Percentiles rank a stretch among this genome's conserved stretches.
phyloP scores from a whole-genome alignment of 331 rosid species.

The Arachis monticola region DNA sequence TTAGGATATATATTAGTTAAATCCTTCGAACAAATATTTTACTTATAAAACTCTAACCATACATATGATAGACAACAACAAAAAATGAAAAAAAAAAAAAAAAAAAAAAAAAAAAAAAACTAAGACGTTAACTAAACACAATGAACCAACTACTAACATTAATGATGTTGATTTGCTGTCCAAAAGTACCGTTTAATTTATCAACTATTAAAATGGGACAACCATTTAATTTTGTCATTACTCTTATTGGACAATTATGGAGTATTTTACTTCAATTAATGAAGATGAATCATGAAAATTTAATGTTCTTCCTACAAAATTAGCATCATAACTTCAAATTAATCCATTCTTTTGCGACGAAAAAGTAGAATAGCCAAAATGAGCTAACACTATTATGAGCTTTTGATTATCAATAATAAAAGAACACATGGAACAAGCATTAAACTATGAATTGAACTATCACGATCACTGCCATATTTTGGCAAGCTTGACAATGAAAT shows the following conservation, averaged over 20 bases:
- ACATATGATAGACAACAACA: too few species aligned
- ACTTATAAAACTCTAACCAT: too few species aligned
- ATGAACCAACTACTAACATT: too few species aligned
- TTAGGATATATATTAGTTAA: too few species aligned
- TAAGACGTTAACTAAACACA: too few species aligned
- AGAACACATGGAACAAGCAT: not conserved
- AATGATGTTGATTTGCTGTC: not conserved
- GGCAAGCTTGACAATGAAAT: conserved; percentile 9
- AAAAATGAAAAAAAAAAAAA: too few species aligned
- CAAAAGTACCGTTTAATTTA: not conserved
- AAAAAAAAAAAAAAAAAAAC: too few species aligned
- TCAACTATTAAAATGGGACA: too few species aligned
- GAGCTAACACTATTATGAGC: not conserved
- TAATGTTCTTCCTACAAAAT: not conserved
- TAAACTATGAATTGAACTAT: not conserved
- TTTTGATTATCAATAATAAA: not conserved
- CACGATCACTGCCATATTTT: conserved; percentile 1
- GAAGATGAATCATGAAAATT: not conserved
- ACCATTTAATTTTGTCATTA: not conserved
- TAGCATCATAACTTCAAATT: too few species aligned
- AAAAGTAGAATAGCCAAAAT: not conserved
- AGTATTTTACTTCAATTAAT: not conserved
- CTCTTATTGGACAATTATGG: not conserved
- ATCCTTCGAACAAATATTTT: too few species aligned
- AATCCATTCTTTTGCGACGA: too few species aligned